Evolutionary conservation across 805 yeast species (phyloP).

Genomic region (Pichia sporocuriosa): DNA sequence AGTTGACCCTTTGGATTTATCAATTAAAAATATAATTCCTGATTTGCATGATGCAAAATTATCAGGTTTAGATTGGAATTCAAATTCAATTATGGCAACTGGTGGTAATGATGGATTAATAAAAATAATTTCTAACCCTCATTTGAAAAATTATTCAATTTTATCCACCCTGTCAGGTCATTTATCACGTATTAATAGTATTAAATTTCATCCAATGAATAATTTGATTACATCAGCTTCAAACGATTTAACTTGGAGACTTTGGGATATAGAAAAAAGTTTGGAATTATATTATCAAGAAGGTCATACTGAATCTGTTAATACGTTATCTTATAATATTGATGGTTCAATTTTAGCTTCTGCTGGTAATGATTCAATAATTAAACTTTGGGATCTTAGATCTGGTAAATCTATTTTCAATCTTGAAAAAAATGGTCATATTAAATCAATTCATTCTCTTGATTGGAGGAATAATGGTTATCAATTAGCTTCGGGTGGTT

Average conservation of each 20-base stretch:
- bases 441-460: conserved; percentile 58
- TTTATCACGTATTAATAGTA: conserved; percentile 49
- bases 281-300: conserved; percentile 63
- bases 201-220: conserved; percentile 62
- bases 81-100: conserved; percentile 23
- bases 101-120: conserved; percentile 44
- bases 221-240: conserved; percentile 61
- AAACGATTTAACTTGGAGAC: conserved; percentile 78
- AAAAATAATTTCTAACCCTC: conserved; percentile 9
- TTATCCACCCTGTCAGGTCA: conserved; percentile 33
- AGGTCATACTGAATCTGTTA: conserved; percentile 77
- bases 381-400: conserved; percentile 80
- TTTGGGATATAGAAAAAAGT: conserved; percentile 63
- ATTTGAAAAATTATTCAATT: conserved; percentile 1
- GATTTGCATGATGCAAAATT: conserved; percentile 54
- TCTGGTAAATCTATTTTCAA: conserved; percentile 58
- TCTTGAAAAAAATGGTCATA: conserved; percentile 51
- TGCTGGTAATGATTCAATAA: conserved; percentile 72
- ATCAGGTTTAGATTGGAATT: conserved; percentile 62
- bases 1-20: conserved; percentile 29
- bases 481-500: conserved; percentile 76
- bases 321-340: conserved; percentile 52
- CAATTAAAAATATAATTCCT: conserved; percentile 27
- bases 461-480: conserved; percentile 76
- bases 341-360: conserved; percentile 75